Evolutionary conservation across 495 filamentous ascomycete species (phyloP).

Genomic region (Lepidopterella palustris): DNA sequence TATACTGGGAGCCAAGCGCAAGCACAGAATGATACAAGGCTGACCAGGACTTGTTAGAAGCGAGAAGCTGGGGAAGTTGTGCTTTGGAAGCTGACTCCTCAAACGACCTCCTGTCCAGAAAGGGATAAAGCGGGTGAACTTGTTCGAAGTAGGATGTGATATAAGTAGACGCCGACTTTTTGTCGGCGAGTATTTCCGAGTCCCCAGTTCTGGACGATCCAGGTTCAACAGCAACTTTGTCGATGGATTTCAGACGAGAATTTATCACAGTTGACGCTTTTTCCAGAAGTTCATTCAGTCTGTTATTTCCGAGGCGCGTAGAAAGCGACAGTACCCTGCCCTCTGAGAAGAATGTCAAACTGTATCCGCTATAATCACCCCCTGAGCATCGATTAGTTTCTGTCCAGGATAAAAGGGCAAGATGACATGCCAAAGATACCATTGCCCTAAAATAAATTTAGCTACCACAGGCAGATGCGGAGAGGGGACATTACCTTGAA

Average conservation of each 20-base stretch:
- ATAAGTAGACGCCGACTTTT: background rate
- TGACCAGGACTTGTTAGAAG: constrained; percentile 24
- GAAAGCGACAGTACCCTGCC: constrained; percentile 33
- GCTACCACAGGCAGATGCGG: background rate
- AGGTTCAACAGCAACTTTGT: background rate
- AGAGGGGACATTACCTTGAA: background rate
- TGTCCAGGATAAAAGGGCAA: background rate
- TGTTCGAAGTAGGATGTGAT: constrained; percentile 35
- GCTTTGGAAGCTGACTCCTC: constrained; percentile 26
- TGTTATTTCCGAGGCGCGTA: constrained; percentile 31
- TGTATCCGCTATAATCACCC: constrained; percentile 18
- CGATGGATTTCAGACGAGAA: background rate
- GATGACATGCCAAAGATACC: background rate
- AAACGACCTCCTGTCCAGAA: constrained; percentile 34
- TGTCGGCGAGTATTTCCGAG: background rate
- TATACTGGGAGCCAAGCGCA: constrained; percentile 37
- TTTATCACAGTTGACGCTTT: background rate
- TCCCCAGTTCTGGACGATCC: background rate
- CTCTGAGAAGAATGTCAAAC: constrained; percentile 39
- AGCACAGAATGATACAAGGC: constrained; percentile 38
- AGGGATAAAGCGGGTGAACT: constrained; percentile 37
- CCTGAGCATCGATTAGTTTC: background rate
- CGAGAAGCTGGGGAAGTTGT: constrained; percentile 1
- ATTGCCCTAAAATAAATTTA: background rate
- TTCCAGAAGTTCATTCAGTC: constrained; percentile 18